phyloP scores from a whole-genome alignment of 129 eudicot species.

The Centella asiatica region DNA sequence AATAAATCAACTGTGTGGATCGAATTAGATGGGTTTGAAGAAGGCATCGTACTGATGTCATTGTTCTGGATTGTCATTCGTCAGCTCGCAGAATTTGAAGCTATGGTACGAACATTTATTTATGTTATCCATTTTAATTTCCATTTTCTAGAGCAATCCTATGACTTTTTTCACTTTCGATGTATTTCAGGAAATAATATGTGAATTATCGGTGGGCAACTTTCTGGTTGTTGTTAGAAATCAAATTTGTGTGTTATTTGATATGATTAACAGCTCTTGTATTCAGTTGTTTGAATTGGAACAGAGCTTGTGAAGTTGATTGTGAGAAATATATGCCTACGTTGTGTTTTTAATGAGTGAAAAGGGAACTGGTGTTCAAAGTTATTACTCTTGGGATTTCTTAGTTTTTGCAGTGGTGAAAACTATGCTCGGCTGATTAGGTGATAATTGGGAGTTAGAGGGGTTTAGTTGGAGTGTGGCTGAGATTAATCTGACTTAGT shows the following conservation, averaged over 20 bases:
- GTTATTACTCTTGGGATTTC: too few species aligned
- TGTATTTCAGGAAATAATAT: too few species aligned
- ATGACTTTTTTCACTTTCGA: neutral
- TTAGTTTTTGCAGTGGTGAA: too few species aligned
- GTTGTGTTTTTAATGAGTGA: too few species aligned
- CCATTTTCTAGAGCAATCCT: neutral
- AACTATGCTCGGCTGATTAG: too few species aligned
- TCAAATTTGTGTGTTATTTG: too few species aligned
- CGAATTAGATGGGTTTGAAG: conserved; percentile 35
- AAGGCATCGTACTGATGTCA: conserved; percentile 49
- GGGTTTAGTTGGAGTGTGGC: too few species aligned
- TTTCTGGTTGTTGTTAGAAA: too few species aligned
- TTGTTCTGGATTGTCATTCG: conserved; percentile 52
- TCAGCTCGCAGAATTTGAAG: conserved; percentile 53
- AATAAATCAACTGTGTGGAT: neutral
- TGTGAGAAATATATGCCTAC: neutral
- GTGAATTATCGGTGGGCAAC: too few species aligned
- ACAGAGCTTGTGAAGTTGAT: neutral
- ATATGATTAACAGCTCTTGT: neutral
- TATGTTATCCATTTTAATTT: neutral
- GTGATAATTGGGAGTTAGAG: too few species aligned
- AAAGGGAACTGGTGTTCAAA: too few species aligned
- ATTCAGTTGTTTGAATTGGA: neutral
- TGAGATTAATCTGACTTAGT: too few species aligned
- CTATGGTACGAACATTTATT: conserved; percentile 34